A percentile compares a stretch with the other conserved stretches of the same genome.
These are phyloP conservation scores for Phytopythium sindhum DNA, from an alignment of 352 stramenopile genomes.

Conservation along the genomic window DNA sequence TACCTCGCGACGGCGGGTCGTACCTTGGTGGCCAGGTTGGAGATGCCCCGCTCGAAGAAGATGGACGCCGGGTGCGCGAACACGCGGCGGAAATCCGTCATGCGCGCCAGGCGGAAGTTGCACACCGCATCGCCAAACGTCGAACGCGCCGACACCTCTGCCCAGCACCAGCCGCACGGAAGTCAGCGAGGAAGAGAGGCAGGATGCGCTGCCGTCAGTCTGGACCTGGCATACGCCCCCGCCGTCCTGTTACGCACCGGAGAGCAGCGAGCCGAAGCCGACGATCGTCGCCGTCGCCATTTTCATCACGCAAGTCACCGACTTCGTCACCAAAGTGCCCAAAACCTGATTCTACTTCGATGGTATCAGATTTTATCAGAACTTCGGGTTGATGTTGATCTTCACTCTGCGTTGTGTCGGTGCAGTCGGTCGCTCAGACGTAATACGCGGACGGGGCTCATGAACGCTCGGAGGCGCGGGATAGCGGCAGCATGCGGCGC, in stretches of 20 bases:
- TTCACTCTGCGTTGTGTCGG: background rate
- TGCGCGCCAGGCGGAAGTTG: constrained; percentile 86
- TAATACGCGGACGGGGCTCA: background rate
- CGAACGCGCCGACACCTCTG: constrained; percentile 73
- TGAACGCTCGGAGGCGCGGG: constrained; percentile 1
- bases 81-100: constrained; percentile 85
- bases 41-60: constrained; percentile 91
- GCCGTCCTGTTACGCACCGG: constrained; percentile 22
- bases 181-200: background rate
- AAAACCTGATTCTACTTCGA: background rate
- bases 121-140: constrained; percentile 85
- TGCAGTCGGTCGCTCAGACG: background rate
- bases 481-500: constrained; percentile 7
- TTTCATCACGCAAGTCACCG: background rate
- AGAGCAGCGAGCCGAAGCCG: constrained; percentile 91
- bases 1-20: background rate
- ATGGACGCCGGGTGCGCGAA: constrained; percentile 92
- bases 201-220: background rate
- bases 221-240: background rate
- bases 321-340: background rate
- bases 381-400: constrained; percentile 7
- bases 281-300: constrained; percentile 80
- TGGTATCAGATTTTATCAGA: background rate
- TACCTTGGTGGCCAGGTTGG: constrained; percentile 79
- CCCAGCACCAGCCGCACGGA: background rate